Evolutionary conservation across 805 yeast genomes (phyloP).

Genomic region (Teunomyces barrocoloradensis): DNA sequence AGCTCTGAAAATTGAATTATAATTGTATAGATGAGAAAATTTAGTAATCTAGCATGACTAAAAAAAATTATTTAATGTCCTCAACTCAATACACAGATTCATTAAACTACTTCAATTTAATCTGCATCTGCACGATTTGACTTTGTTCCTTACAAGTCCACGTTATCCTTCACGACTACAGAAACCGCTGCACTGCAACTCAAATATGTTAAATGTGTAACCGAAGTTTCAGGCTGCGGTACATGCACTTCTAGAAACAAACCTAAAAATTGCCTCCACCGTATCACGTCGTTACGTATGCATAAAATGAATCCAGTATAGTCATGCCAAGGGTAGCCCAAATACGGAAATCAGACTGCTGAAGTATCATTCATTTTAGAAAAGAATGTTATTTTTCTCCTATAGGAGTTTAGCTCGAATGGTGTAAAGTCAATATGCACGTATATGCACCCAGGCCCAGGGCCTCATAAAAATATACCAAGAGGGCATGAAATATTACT

Average conservation of each 20-base stretch:
- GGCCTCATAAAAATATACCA: neutral
- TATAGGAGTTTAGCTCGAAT: neutral
- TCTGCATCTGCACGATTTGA: conserved; percentile 1
- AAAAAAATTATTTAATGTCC: conserved; percentile 3
- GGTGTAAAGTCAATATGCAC: neutral
- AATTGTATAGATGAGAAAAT: conserved; percentile 4
- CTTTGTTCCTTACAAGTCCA: conserved; percentile 1
- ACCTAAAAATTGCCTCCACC: neutral
- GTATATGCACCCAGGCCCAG: neutral
- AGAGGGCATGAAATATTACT: neutral
- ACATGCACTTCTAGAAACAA: neutral
- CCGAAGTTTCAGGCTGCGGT: neutral
- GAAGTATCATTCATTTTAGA: neutral
- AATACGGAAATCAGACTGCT: conserved; percentile 1
- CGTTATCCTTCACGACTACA: neutral
- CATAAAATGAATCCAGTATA: neutral
- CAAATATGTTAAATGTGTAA: neutral
- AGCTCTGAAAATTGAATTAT: conserved; percentile 2
- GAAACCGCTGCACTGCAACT: neutral
- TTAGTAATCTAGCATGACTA: conserved; percentile 3
- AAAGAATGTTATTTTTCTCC: neutral
- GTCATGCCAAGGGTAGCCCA: neutral
- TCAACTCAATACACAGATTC: conserved; percentile 1
- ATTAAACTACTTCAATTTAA: neutral
- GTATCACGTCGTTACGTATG: neutral